A percentile compares a stretch with the other conserved stretches of the same genome.
Evolutionary conservation across 2,329 filamentous ascomycete genomes (phyloP).

Genomic region (Fonsecaea erecta): DNA sequence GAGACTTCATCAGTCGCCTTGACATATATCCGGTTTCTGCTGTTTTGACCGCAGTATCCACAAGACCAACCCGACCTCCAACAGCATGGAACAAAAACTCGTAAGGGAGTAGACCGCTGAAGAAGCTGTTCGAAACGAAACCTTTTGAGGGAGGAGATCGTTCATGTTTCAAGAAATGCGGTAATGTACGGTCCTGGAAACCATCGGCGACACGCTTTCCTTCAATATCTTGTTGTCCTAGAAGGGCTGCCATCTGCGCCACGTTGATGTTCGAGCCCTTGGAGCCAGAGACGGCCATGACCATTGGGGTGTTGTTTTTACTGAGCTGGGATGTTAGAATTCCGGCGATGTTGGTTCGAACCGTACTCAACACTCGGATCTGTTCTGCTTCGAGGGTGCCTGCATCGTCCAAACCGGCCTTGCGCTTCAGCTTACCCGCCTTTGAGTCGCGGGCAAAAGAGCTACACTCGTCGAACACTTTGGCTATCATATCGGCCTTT

Average conservation of each 20-base stretch:
- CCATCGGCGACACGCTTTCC: constrained; percentile 91
- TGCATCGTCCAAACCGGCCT: constrained; percentile 79
- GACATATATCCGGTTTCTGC: constrained; percentile 99
- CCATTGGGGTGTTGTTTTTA: constrained; percentile 86
- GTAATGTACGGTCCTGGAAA: constrained; percentile 92
- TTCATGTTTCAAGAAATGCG: constrained; percentile 93
- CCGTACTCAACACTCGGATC: constrained; percentile 93
- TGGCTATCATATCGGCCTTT: constrained; percentile 73
- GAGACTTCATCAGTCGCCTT: constrained; percentile 92
- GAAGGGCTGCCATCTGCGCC: constrained; percentile 96
- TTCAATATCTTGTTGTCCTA: constrained; percentile 97
- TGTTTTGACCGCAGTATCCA: constrained; percentile 93
- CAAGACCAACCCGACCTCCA: constrained; percentile 95
- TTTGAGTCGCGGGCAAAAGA: constrained; percentile 70
- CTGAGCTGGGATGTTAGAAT: constrained; percentile 90
- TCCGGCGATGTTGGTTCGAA: constrained; percentile 87
- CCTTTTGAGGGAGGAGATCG: constrained; percentile 93
- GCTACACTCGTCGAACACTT: constrained; percentile 75
- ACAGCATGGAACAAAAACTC: constrained; percentile 99
- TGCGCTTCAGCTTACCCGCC: constrained; percentile 78
- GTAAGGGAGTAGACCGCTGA: constrained; percentile 82
- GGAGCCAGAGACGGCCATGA: constrained; percentile 97
- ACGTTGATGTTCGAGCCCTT: constrained; percentile 99
- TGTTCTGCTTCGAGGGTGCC: constrained; percentile 69
- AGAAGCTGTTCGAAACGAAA: constrained; percentile 97